Evolutionary conservation across 768 basidiomycete species (phyloP), one percentile per base, ranked within the genome.

Genomic region (Multifurca ochricompacta): DNA sequence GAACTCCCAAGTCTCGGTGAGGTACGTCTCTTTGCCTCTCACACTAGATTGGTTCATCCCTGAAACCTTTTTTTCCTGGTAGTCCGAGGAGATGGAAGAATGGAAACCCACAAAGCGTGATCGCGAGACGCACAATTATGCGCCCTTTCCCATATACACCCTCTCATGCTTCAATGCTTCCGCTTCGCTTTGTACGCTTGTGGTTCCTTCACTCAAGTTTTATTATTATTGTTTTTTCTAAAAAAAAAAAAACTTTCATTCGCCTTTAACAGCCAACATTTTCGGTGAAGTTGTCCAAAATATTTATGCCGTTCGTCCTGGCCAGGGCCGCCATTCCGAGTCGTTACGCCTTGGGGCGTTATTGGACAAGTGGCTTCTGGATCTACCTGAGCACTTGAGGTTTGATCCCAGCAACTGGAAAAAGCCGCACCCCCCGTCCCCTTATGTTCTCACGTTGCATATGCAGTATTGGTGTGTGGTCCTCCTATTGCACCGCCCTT

Each of bases 381-480:
- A 82, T 30, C 75, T 91, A 2, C 82, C 85, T 0, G 77, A 79
- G 37, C 79, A 87, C 64, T 68, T 91, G 28, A 78, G 82, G 35
- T 80, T 79, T 61, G 83, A 86, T 57, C 69, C 77, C 23, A 69
- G 31, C 31, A 59, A 45, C 37, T 50, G 74, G 13, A 65, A 66
- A 53, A 78, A 69, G 65, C 67, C 68, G 18, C 65, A 68, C 14
- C 65, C 72, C 18, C 78, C 78, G 6, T 75, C 76, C 2, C 85
- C 87, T 4, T 82, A 87, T 59, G 69, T 87, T 23, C 69, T 90
- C 52, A 85, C 83, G 36, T 70, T 91, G 46, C 87, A 90, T 64
- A 85, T 90, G 86, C 84, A 87, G 63, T 90, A 89, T 63, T 91
- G 88, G 88, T 87, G 85, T 64, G 79, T 85, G 10, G 80, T 83